Base-by-base conservation (phyloP, 2,329 filamentous ascomycete genomes). In the Tothia fuscella region DNA sequence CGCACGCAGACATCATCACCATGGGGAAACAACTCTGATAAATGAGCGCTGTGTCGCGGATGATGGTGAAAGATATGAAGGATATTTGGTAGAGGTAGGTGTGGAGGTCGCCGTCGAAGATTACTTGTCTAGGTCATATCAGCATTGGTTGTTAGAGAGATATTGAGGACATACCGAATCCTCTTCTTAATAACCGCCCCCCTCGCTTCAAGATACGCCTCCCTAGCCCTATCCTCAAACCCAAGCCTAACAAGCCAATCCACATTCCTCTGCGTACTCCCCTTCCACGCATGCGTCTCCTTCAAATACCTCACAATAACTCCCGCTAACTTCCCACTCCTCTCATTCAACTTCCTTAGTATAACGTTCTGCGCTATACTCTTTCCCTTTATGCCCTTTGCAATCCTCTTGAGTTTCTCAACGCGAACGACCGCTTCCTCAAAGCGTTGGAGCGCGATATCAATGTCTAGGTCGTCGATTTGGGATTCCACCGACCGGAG, bases 71-170 rank as follows among this genome's bases (percentile, higher is more conserved):
- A 61, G 94, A 95, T 44, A 94, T 87, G 61, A 87, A 95, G 2
- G 89, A 91, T 35, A 96, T 71, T 57, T 94, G 85, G 71, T 88
- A 94, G 51, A 96, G 91, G 62, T 96, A 96, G 10, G 87, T 73
- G 46, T 85, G 84, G 6, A 98, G 73, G 53, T 94, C 84, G 39
- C 91, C 91, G 56, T 94, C 87, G 62, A 98, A 98, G 45, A 93
- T 82, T 57, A 89, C 91, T 71, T 93, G 86, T 45, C 86, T 91
- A 51, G 59, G 49, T 46, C 35, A 26, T 49, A 26, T 45, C 28
- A 38, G 16, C 12, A 20, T 32, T 37, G 30, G 16, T 25, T 17
- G 47, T 24, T n/a, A 24, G 35, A 20, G 29, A 41, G 16, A 3
- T 25, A 47, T 24, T 12, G 6, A 20, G n/a, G 3, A 50, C 47